Conservation (phyloP, 768 basidiomycete genomes). For the Trametes cinnabarina region DNA sequence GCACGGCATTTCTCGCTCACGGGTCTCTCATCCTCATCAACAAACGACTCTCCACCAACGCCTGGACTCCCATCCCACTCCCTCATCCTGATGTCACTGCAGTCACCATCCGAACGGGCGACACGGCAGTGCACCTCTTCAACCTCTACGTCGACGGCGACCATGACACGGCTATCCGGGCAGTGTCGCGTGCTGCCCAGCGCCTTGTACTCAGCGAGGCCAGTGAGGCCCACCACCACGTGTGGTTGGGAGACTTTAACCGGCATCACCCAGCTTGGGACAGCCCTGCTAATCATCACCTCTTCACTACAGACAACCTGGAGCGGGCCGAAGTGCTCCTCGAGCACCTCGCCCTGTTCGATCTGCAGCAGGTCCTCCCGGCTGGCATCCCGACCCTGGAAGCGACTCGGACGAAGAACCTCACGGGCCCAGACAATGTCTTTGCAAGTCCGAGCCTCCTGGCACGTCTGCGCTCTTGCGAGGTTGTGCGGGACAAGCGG, state of each 20-base stretch:
- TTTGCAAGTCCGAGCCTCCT: conserved; percentile 28
- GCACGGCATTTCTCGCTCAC: neutral
- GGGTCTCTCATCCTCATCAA: conserved; percentile 19
- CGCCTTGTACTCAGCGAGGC: neutral
- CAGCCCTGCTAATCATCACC: conserved; percentile 28
- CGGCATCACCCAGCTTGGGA: conserved; percentile 43
- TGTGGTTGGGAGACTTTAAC: conserved; percentile 41
- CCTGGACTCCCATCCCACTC: conserved; percentile 12
- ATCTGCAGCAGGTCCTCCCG: conserved; percentile 36
- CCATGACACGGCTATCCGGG: conserved; percentile 22
- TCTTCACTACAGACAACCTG: conserved; percentile 34
- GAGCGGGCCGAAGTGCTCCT: conserved; percentile 29
- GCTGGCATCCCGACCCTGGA: conserved; percentile 36
- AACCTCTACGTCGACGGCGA: conserved; percentile 41
- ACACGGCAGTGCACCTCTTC: conserved; percentile 27
- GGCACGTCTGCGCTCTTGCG: conserved; percentile 30
- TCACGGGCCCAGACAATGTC: conserved; percentile 43
- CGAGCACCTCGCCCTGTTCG: conserved; percentile 21
- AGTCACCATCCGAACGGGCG: conserved; percentile 21
- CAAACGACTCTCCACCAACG: conserved; percentile 9
- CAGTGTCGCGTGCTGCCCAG: conserved; percentile 1
- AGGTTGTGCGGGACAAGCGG: conserved; percentile 13
- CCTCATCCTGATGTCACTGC: conserved; percentile 30
- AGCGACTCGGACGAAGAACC: conserved; percentile 31
- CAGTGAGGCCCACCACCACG: conserved; percentile 10